Conservation (phyloP, 2,329 filamentous ascomycete species). For the Curvularia spicifera region DNA sequence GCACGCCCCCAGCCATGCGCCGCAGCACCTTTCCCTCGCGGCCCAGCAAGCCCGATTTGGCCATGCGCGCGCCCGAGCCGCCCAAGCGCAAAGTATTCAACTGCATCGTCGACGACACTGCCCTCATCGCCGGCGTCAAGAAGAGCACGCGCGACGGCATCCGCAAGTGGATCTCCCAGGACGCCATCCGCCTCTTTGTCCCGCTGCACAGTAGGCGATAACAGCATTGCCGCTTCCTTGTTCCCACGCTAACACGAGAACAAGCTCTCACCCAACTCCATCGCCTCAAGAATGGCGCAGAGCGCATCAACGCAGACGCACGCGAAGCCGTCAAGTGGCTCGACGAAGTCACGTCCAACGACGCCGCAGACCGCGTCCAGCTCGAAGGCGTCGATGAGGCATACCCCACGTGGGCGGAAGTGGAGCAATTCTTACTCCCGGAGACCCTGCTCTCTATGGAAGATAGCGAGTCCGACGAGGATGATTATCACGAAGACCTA, state of each 20-base stretch:
- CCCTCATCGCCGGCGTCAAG: constrained; percentile 59
- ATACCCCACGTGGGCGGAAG: constrained; percentile 57
- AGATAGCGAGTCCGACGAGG: constrained; percentile 49
- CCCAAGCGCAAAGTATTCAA: constrained; percentile 58
- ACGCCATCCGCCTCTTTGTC: constrained; percentile 58
- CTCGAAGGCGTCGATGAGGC: constrained; percentile 57
- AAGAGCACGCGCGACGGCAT: constrained; percentile 60
- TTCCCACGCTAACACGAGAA: constrained; percentile 28
- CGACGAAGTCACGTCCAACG: constrained; percentile 57
- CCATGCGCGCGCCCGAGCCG: constrained; percentile 37
- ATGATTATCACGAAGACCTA: constrained; percentile 47
- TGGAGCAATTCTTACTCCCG: constrained; percentile 57
- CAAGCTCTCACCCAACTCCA: constrained; percentile 56
- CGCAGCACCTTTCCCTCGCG: constrained; percentile 41
- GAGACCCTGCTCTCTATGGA: constrained; percentile 58
- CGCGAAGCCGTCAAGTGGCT: constrained; percentile 59
- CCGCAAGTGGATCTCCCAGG: constrained; percentile 58
- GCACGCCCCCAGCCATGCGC: constrained; percentile 35
- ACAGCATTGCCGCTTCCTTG: constrained; percentile 5
- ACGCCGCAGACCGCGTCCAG: constrained; percentile 47
- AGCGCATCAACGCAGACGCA: constrained; percentile 54
- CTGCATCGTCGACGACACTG: constrained; percentile 61
- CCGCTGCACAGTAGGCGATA: constrained; percentile 57
- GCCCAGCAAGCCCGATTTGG: constrained; percentile 33
- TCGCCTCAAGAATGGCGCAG: constrained; percentile 51